Evolutionary conservation across 1,139 yeast genomes (phyloP).

Genomic region (Debaryomyces psychrophilus): DNA sequence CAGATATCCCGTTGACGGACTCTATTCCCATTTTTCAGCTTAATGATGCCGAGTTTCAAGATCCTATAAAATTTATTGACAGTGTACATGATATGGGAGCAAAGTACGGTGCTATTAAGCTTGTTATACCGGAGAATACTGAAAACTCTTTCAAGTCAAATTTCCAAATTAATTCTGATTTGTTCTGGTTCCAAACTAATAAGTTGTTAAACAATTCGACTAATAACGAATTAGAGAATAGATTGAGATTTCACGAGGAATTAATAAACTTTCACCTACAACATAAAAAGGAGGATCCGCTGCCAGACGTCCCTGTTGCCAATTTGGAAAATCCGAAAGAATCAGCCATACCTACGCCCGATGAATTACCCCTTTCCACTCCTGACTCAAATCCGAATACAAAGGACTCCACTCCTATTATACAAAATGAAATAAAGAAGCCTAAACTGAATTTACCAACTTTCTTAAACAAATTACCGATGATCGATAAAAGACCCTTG

Average conservation of each 20-base stretch:
- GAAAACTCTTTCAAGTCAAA: conserved; percentile 42
- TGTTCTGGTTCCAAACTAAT: conserved; percentile 60
- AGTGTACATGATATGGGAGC: conserved; percentile 47
- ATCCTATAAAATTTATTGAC: conserved; percentile 57
- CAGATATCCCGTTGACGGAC: conserved; percentile 17
- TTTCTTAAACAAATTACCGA: conserved; percentile 41
- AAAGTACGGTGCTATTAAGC: conserved; percentile 71
- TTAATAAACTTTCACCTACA: conserved; percentile 22
- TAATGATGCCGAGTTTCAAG: conserved; percentile 46
- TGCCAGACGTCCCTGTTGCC: background rate
- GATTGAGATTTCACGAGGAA: conserved; percentile 36
- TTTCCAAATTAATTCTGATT: conserved; percentile 40
- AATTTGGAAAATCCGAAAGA: background rate
- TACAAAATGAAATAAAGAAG: conserved; percentile 1
- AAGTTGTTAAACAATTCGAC: conserved; percentile 32
- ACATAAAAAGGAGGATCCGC: conserved; percentile 1
- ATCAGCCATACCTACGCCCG: background rate
- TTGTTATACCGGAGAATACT: conserved; percentile 55
- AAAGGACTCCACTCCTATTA: conserved; percentile 3
- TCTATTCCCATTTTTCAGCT: conserved; percentile 56
- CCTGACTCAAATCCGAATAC: conserved; percentile 2
- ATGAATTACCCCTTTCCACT: background rate
- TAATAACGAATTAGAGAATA: conserved; percentile 31
- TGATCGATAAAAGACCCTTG: conserved; percentile 58
- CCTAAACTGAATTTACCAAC: conserved; percentile 15